Percentiles rank a stretch among this genome's conserved stretches.
Evolutionary conservation across 2,329 filamentous ascomycete species (phyloP).

Genomic region (Botryotinia globosa): DNA sequence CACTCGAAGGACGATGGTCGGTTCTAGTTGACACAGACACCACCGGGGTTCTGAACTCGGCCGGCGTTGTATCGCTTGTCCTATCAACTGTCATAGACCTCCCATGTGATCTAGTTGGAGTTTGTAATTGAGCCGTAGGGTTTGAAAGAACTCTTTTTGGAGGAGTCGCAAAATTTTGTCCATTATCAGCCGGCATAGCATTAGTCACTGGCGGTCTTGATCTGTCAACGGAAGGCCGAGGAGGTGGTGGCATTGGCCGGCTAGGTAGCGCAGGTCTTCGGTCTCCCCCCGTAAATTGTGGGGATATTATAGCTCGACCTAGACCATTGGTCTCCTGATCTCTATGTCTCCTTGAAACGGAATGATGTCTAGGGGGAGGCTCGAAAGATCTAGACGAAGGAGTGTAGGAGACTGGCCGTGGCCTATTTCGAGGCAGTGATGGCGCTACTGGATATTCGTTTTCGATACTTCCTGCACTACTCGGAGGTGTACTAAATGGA

Average conservation of each 20-base stretch:
- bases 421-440: slow-evolving; percentile 50
- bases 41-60: slow-evolving; percentile 41
- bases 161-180: slow-evolving; percentile 30
- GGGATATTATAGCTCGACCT: slow-evolving; percentile 41
- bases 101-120: slow-evolving; percentile 45
- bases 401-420: slow-evolving; percentile 46
- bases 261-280: slow-evolving; percentile 48
- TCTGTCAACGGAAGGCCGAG: slow-evolving; percentile 33
- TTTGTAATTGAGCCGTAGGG: slow-evolving; percentile 46
- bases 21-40: slow-evolving; percentile 24
- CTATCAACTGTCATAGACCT: slow-evolving; percentile 52
- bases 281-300: slow-evolving; percentile 45
- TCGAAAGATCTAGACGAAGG: slow-evolving; percentile 44
- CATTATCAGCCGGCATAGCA: slow-evolving; percentile 10
- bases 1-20: slow-evolving; percentile 25
- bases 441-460: slow-evolving; percentile 48
- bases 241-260: slow-evolving; percentile 33
- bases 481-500: slow-evolving; percentile 83
- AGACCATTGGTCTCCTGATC: slow-evolving; percentile 45
- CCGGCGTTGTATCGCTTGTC: slow-evolving; percentile 41
- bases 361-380: slow-evolving; percentile 53
- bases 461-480: slow-evolving; percentile 62
- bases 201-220: slow-evolving; percentile 26
- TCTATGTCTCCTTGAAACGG: slow-evolving; percentile 45
- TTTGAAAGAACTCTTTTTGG: slow-evolving; percentile 48